phyloP scores from a whole-genome alignment of 495 filamentous ascomycete species.

The Rostrohypoxylon terebratum region DNA sequence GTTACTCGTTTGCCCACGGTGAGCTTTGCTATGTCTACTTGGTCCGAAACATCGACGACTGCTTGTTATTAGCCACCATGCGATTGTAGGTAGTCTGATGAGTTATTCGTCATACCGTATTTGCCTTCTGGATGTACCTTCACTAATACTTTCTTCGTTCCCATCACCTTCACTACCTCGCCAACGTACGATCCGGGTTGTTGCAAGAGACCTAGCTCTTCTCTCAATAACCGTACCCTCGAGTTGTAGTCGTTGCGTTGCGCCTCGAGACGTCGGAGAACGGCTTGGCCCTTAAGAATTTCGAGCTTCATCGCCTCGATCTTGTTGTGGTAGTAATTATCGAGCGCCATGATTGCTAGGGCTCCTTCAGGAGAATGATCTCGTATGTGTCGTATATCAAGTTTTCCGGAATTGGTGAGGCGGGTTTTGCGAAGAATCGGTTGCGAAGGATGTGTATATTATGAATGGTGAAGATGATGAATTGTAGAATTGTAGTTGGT shows the following conservation, averaged over 20 bases:
- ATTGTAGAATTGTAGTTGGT: slow-evolving; percentile 14
- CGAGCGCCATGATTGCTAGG: slow-evolving; percentile 86
- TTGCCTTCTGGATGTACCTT: slow-evolving; percentile 99
- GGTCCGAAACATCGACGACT: slow-evolving; percentile 98
- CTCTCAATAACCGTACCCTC: slow-evolving; percentile 90
- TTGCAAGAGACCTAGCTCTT: slow-evolving; percentile 95
- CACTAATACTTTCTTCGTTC: slow-evolving; percentile 98
- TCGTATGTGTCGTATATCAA: slow-evolving; percentile 12
- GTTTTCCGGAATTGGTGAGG: background rate
- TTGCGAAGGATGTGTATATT: background rate
- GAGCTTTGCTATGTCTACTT: slow-evolving; percentile 93
- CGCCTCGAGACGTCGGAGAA: slow-evolving; percentile 92
- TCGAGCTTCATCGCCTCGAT: slow-evolving; percentile 99
- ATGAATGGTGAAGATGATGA: slow-evolving; percentile 14
- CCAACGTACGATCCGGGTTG: slow-evolving; percentile 98
- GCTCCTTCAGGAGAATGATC: slow-evolving; percentile 36
- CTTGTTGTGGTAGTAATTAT: slow-evolving; percentile 99
- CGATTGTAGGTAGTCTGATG: background rate
- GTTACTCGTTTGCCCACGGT: slow-evolving; percentile 98
- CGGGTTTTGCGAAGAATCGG: background rate
- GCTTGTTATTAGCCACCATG: slow-evolving; percentile 31
- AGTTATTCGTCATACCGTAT: slow-evolving; percentile 79
- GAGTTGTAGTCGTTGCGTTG: slow-evolving; percentile 99
- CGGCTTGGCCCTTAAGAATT: slow-evolving; percentile 97
- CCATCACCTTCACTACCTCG: slow-evolving; percentile 99